Conservation (phyloP, 495 filamentous ascomycete species). For the Cetradonia linearis region DNA sequence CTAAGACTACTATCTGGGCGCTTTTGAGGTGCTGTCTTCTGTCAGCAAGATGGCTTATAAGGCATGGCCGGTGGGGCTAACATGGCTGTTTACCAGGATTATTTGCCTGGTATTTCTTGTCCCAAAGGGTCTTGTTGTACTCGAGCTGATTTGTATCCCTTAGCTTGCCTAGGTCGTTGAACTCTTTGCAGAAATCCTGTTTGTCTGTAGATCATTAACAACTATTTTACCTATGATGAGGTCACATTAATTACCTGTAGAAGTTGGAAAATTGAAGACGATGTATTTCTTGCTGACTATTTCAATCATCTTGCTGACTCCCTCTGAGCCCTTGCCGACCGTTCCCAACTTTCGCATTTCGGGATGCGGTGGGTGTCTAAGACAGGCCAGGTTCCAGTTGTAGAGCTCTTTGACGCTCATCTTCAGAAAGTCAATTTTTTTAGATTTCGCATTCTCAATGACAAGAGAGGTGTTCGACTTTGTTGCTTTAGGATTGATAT, state of each 20-base stretch:
- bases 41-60: not conserved
- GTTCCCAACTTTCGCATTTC: conserved; percentile 11
- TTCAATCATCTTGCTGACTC: conserved; percentile 11
- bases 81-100: conserved; percentile 7
- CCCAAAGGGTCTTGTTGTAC: conserved; percentile 8
- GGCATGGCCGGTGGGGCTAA: not conserved
- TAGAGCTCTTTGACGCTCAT: conserved; percentile 16
- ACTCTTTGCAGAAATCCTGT: conserved; percentile 18
- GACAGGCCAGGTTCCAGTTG: conserved; percentile 23
- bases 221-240: not conserved
- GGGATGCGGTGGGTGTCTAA: conserved; percentile 19
- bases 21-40: not conserved
- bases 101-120: conserved; percentile 11
- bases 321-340: not conserved
- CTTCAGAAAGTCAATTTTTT: conserved; percentile 11
- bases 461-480: conserved; percentile 11
- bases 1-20: not conserved
- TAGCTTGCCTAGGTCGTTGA: conserved; percentile 12
- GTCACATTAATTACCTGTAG: conserved; percentile 13
- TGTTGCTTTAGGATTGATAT: conserved; percentile 16
- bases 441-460: conserved; percentile 17
- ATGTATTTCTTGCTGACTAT: conserved; percentile 18
- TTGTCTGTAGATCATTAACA: conserved; percentile 13
- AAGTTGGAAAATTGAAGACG: conserved; percentile 15
- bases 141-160: conserved; percentile 13